Evolutionary conservation across 179 eudicot species (phyloP).

Genomic region (Sideroxylon spinosum): DNA sequence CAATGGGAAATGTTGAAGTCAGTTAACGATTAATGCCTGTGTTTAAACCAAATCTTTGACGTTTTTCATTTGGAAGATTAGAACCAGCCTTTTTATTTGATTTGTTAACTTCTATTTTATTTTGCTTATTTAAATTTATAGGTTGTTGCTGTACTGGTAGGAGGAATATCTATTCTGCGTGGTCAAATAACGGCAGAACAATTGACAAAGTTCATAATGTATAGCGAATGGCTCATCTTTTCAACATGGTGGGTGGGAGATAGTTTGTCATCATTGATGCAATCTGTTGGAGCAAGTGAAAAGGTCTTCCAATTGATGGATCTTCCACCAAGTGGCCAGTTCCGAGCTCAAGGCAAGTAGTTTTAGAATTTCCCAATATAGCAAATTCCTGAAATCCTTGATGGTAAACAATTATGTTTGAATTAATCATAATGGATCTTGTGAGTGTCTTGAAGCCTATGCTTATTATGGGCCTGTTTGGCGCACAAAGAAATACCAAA

Average conservation of each 20-base stretch:
- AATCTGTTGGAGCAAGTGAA: conserved; percentile 99
- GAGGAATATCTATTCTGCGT: conserved; percentile 85
- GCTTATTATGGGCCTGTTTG: no score
- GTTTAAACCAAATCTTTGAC: not conserved
- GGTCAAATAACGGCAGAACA: conserved; percentile 92
- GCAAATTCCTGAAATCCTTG: not conserved
- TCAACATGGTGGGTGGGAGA: conserved; percentile 99
- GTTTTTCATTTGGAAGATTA: not conserved
- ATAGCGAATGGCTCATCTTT: conserved; percentile 98
- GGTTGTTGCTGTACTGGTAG: conserved; percentile 92
- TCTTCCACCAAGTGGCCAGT: conserved; percentile 72
- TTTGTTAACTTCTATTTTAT: conserved; percentile 15
- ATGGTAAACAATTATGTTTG: not conserved
- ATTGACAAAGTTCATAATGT: conserved; percentile 90
- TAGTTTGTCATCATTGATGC: conserved; percentile 87
- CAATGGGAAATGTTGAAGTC: not conserved
- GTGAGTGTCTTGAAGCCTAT: not conserved
- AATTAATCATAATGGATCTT: not conserved
- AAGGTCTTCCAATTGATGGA: conserved; percentile 96
- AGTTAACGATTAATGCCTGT: not conserved
- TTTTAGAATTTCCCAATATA: conserved; percentile 1
- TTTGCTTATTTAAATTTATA: conserved; percentile 28
- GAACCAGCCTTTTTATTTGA: not conserved
- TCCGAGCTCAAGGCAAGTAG: conserved; percentile 63
- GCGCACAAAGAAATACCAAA: no score